A percentile compares a stretch with the other conserved stretches of the same genome.
phyloP scores from a whole-genome alignment of 2,329 filamentous ascomycete genomes.

The Arthrobotrys entomopaga region DNA sequence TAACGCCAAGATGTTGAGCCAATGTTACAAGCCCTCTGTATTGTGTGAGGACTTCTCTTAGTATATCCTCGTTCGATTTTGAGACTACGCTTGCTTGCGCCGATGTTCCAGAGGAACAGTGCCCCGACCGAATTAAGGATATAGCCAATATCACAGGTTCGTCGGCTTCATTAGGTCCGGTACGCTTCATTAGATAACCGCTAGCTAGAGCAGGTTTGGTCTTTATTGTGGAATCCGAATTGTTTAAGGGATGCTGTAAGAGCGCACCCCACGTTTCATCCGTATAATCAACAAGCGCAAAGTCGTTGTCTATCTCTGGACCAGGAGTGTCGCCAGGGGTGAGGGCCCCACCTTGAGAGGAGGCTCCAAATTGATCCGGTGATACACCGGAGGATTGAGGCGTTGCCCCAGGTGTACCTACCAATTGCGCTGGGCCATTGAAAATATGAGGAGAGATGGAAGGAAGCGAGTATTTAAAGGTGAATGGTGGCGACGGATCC shows the following conservation, averaged over 20 bases:
- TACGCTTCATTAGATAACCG: conserved; percentile 74
- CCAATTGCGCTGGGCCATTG: conserved; percentile 54
- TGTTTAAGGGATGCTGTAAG: conserved; percentile 69
- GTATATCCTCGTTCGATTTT: conserved; percentile 70
- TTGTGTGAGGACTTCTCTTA: conserved; percentile 76
- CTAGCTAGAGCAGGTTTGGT: conserved; percentile 70
- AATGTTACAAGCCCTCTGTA: conserved; percentile 76
- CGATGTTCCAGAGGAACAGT: conserved; percentile 62
- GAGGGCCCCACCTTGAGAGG: conserved; percentile 52
- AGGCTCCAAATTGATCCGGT: conserved; percentile 66
- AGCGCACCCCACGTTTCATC: conserved; percentile 82
- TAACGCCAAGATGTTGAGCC: conserved; percentile 73
- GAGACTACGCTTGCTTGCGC: conserved; percentile 64
- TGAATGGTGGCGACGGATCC: conserved; percentile 57
- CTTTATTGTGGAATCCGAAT: conserved; percentile 68
- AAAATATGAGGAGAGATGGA: conserved; percentile 56
- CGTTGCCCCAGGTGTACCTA: conserved; percentile 56
- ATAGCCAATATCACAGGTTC: conserved; percentile 67
- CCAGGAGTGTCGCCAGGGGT: conserved; percentile 55
- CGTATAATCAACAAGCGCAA: conserved; percentile 75
- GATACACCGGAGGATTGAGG: conserved; percentile 65
- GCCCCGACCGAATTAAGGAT: conserved; percentile 36
- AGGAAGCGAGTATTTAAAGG: conserved; percentile 53
- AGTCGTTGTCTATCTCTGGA: conserved; percentile 71
- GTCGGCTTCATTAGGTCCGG: conserved; percentile 69